These are phyloP conservation scores for Globisporangium parvum DNA, from an alignment of 352 stramenopile species.

Conservation along the genomic window DNA sequence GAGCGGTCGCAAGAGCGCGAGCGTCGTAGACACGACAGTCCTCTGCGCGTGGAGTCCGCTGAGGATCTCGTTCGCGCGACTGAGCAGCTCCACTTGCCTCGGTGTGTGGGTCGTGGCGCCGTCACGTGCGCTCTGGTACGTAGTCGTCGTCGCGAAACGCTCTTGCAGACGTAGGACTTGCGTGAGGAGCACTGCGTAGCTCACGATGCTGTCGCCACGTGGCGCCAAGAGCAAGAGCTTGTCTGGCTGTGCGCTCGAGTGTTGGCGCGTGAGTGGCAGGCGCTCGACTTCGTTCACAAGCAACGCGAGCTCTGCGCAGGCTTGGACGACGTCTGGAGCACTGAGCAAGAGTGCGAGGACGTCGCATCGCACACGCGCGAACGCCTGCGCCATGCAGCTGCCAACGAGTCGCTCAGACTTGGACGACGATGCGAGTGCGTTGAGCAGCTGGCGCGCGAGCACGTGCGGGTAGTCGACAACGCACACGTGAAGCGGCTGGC, in stretches of 20 bases:
- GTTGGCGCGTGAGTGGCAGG: not conserved
- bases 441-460: slow-evolving; percentile 3
- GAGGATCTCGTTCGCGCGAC: not conserved
- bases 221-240: not conserved
- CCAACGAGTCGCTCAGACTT: slow-evolving; percentile 4
- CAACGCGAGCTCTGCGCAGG: slow-evolving; percentile 9
- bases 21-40: not conserved
- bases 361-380: not conserved
- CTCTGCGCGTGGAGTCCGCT: slow-evolving; percentile 3
- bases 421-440: not conserved
- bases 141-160: not conserved
- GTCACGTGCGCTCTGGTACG: not conserved
- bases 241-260: not conserved
- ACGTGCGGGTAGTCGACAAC: slow-evolving; percentile 4
- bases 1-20: slow-evolving; percentile 7
- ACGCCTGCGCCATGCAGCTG: slow-evolving; percentile 8
- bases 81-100: not conserved
- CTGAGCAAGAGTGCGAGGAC: not conserved
- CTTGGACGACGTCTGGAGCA: not conserved
- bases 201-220: not conserved
- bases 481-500: slow-evolving; percentile 7
- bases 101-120: not conserved
- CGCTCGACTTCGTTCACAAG: slow-evolving; percentile 10
- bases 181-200: slow-evolving; percentile 9
- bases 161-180: slow-evolving; percentile 4